A percentile compares a stretch with the other conserved stretches of the same genome.
Conservation (phyloP, 2,329 filamentous ascomycete species). For the Talaromyces pinophilus region DNA sequence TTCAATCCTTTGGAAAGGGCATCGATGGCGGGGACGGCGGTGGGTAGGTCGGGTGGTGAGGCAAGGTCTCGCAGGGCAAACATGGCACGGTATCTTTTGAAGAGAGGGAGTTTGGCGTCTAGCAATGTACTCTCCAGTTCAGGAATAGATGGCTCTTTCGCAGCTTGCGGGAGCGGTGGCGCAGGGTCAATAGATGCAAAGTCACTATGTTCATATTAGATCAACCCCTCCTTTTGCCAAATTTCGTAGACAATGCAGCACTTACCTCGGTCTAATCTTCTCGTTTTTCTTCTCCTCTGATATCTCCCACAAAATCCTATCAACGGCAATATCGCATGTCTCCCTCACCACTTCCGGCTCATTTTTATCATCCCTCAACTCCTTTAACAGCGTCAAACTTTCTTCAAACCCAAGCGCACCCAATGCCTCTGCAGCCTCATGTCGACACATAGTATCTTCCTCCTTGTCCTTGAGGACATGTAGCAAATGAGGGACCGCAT, state of each 20-base stretch:
- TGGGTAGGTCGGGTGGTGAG: slow-evolving; percentile 86
- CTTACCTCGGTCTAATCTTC: slow-evolving; percentile 77
- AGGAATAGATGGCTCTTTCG: slow-evolving; percentile 63
- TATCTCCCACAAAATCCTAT: slow-evolving; percentile 90
- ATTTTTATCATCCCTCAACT: slow-evolving; percentile 70
- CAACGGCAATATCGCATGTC: slow-evolving; percentile 96
- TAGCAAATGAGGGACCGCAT: slow-evolving; percentile 71
- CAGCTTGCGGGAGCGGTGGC: slow-evolving; percentile 75
- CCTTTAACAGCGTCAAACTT: slow-evolving; percentile 71
- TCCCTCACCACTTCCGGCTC: slow-evolving; percentile 84
- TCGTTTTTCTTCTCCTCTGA: slow-evolving; percentile 70
- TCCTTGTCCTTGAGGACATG: slow-evolving; percentile 71
- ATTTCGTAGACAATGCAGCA: not conserved
- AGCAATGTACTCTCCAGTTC: slow-evolving; percentile 76
- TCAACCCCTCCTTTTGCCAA: not conserved
- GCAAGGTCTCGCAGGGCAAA: slow-evolving; percentile 94
- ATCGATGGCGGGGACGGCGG: slow-evolving; percentile 81
- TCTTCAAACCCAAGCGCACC: slow-evolving; percentile 77
- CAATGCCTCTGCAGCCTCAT: slow-evolving; percentile 93
- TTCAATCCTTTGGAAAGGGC: slow-evolving; percentile 82
- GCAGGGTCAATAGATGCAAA: slow-evolving; percentile 96
- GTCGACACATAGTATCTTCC: slow-evolving; percentile 94
- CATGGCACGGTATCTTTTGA: slow-evolving; percentile 95
- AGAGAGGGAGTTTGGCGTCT: slow-evolving; percentile 76
- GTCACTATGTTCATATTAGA: slow-evolving; percentile 61